Evolutionary conservation across 1,284 basidiomycete genomes (phyloP).

Genomic region (Inonotus obliquus): DNA sequence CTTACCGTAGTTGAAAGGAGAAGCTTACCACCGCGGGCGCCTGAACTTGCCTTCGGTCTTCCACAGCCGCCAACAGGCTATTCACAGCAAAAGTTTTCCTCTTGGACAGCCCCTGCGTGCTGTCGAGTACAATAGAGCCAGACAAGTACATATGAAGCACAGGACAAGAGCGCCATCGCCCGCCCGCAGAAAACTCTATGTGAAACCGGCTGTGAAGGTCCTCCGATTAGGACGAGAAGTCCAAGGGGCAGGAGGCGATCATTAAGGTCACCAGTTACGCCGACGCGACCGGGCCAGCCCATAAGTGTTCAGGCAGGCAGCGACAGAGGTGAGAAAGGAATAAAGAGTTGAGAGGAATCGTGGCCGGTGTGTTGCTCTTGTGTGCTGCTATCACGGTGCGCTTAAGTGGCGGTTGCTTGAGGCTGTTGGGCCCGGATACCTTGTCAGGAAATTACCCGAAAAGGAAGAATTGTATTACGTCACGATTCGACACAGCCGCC

Average conservation of each 20-base stretch:
- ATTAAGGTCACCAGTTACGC: slow-evolving; percentile 3
- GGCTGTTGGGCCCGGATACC: neutral
- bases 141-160: neutral
- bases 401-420: neutral
- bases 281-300: slow-evolving; percentile 1
- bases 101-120: neutral
- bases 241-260: neutral
- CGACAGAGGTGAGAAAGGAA: neutral
- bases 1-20: slow-evolving; percentile 42
- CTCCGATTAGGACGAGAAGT: neutral
- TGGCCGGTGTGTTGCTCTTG: neutral
- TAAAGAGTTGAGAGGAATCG: neutral
- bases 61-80: neutral
- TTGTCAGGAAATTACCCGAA: neutral
- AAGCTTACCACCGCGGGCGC: slow-evolving; percentile 1
- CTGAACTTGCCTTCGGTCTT: neutral
- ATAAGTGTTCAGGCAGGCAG: neutral
- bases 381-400: too few relatives aligned
- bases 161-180: neutral
- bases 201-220: neutral
- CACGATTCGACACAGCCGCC: neutral
- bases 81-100: neutral
- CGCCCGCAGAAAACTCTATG: too few relatives aligned
- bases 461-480: slow-evolving; percentile 1
- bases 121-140: neutral